Evolutionary conservation across 768 basidiomycete species (phyloP).

Genomic region (Cubamyces lactineus): DNA sequence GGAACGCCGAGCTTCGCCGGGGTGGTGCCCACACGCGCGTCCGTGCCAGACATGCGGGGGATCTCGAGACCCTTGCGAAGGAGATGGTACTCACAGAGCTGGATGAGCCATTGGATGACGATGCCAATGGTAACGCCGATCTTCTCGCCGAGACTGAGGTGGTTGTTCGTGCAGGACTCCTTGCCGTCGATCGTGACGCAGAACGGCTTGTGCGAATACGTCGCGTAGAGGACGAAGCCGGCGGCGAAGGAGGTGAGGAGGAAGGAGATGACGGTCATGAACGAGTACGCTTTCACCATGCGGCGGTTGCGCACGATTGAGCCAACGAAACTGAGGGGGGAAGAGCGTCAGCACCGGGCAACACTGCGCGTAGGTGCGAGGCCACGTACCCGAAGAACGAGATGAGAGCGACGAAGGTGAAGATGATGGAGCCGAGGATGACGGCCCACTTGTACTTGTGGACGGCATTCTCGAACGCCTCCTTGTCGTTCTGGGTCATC

Average conservation of each 20-base stretch:
- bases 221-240: constrained; percentile 30
- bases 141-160: constrained; percentile 29
- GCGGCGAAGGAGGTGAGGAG: constrained; percentile 22
- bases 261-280: constrained; percentile 31
- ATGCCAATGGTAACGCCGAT: constrained; percentile 25
- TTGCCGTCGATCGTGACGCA: constrained; percentile 22
- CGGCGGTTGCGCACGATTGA: constrained; percentile 32
- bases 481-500: background rate
- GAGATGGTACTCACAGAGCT: constrained; percentile 29
- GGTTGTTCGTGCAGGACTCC: constrained; percentile 16
- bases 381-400: constrained; percentile 33
- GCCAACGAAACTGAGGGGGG: constrained; percentile 34
- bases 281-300: constrained; percentile 34
- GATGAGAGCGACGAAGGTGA: constrained; percentile 30
- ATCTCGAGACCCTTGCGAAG: no score
- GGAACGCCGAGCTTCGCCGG: background rate
- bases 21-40: background rate
- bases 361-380: background rate
- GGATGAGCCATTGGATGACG: constrained; percentile 27
- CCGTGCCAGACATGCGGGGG: background rate
- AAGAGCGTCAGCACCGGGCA: background rate
- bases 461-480: constrained; percentile 7
- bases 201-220: constrained; percentile 28
- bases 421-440: constrained; percentile 27
- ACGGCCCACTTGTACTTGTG: constrained; percentile 23